Evolutionary conservation across 495 filamentous ascomycete genomes (phyloP).

Genomic region (Tuber umbilicatum): DNA sequence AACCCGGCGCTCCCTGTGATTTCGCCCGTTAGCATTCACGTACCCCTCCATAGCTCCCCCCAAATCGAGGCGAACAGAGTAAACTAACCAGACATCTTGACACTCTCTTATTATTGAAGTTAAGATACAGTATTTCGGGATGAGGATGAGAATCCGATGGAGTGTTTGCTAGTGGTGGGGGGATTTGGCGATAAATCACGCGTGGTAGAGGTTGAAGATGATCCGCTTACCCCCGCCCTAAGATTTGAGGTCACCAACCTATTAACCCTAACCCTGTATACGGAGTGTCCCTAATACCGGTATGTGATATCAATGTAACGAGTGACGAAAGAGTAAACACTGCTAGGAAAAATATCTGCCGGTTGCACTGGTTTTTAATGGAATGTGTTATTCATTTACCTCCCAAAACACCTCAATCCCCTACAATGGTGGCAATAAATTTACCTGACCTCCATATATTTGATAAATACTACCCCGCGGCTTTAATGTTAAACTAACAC

Average conservation of each 20-base stretch:
- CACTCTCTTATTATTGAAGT: constrained; percentile 12
- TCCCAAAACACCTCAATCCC: no score
- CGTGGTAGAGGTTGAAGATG: not conserved
- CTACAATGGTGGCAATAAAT: no score
- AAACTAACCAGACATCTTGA: constrained; percentile 45
- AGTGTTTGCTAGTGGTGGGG: not conserved
- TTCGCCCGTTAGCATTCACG: constrained; percentile 20
- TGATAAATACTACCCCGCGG: no score
- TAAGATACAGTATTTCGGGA: constrained; percentile 3
- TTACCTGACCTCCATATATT: no score
- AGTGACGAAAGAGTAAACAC: no score
- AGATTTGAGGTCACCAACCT: not conserved
- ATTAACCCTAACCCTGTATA: not conserved
- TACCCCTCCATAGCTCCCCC: constrained; percentile 30
- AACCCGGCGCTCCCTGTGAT: constrained; percentile 82
- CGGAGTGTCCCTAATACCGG: no score
- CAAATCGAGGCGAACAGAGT: constrained; percentile 10
- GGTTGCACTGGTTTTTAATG: no score
- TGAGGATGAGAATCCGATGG: not conserved
- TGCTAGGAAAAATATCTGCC: no score
- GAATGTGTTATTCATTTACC: no score
- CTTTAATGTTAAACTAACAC: no score
- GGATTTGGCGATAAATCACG: not conserved
- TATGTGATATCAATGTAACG: no score
- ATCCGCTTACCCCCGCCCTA: not conserved